Evolutionary conservation across 2,329 filamentous ascomycete species (phyloP).

Genomic region (Cryphonectria radicalis): DNA sequence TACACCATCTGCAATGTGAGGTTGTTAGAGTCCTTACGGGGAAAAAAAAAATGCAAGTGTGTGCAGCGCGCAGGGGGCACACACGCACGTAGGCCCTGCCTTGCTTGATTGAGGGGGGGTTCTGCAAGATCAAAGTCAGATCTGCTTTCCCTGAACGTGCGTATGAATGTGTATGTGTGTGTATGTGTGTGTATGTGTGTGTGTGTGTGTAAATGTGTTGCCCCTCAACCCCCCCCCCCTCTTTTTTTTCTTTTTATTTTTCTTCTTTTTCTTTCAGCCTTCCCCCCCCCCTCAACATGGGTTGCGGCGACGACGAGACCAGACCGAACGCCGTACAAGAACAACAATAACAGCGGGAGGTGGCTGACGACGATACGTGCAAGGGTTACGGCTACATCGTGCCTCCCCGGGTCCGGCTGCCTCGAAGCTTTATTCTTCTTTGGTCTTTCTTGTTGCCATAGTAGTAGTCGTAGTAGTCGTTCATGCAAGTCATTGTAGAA

Average conservation of each 20-base stretch:
- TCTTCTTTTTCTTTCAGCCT: too few relatives aligned
- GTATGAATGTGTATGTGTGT: too few relatives aligned
- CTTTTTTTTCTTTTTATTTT: background rate
- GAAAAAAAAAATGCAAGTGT: too few relatives aligned
- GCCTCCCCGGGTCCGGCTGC: slow-evolving; percentile 12
- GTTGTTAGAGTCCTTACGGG: too few relatives aligned
- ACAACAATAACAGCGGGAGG: slow-evolving; percentile 1
- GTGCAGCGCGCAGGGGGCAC: too few relatives aligned
- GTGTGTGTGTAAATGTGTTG: background rate
- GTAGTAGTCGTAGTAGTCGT: background rate
- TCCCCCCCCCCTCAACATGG: background rate
- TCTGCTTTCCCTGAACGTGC: too few relatives aligned
- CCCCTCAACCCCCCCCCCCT: too few relatives aligned
- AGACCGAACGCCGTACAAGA: slow-evolving; percentile 14
- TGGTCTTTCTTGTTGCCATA: background rate
- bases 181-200: too few relatives aligned
- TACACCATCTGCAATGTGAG: too few relatives aligned
- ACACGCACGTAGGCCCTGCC: too few relatives aligned
- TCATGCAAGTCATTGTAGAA: slow-evolving; percentile 2
- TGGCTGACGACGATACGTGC: background rate
- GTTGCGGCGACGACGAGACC: background rate
- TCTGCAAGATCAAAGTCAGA: too few relatives aligned
- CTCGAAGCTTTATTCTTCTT: background rate
- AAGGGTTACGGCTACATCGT: slow-evolving; percentile 23
- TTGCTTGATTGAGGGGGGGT: too few relatives aligned